phyloP scores from a whole-genome alignment of 768 basidiomycete genomes.

The Lactarius sp. region DNA sequence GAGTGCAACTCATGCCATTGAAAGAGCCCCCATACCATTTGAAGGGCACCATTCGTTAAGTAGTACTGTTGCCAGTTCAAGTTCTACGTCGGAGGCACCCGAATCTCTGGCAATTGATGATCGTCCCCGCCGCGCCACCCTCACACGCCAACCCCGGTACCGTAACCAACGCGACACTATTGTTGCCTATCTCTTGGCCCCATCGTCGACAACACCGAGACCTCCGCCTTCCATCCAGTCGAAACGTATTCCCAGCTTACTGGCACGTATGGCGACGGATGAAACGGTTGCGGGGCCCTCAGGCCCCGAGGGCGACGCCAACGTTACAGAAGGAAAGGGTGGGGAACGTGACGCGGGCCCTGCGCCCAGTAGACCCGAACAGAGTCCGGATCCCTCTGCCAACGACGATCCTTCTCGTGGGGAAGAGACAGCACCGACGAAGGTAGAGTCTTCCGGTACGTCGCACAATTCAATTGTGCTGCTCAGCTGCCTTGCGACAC shows the following conservation, averaged over 20 bases:
- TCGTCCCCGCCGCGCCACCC: slow-evolving; percentile 2
- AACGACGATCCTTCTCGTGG: slow-evolving; percentile 10
- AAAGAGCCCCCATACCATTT: neutral
- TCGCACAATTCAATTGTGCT: slow-evolving; percentile 11
- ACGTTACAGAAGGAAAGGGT: neutral
- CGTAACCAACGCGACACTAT: slow-evolving; percentile 45
- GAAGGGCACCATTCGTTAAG: neutral
- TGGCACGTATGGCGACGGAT: slow-evolving; percentile 3
- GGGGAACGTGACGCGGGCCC: neutral
- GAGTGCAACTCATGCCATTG: neutral
- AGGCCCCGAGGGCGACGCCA: neutral
- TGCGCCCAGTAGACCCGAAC: neutral
- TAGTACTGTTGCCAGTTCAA: neutral
- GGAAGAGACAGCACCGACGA: slow-evolving; percentile 1
- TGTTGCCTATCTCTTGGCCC: slow-evolving; percentile 40
- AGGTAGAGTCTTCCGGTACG: neutral
- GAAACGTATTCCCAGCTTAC: neutral
- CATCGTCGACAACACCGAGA: slow-evolving; percentile 11
- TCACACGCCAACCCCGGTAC: slow-evolving; percentile 33
- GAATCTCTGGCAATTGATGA: neutral
- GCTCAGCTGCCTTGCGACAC: slow-evolving; percentile 20
- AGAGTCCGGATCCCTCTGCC: slow-evolving; percentile 1
- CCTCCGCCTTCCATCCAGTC: neutral
- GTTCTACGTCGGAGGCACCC: neutral
- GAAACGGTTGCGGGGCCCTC: neutral